A percentile compares a stretch with the other conserved stretches of the same genome.
Evolutionary conservation across 1,139 yeast species (phyloP).

Genomic region (Candida sojae): DNA sequence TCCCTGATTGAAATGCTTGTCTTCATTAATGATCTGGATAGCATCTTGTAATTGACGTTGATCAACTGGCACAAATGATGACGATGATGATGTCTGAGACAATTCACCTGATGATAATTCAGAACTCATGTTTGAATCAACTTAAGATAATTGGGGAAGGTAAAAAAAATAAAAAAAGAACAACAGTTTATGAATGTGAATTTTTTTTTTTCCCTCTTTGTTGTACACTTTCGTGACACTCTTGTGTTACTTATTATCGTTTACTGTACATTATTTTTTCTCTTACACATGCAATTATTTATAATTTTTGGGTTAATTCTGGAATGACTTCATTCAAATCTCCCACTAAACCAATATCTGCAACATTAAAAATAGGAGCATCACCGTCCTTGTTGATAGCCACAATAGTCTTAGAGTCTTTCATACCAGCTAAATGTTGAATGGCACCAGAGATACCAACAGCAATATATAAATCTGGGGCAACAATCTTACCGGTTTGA

Average conservation of each 20-base stretch:
- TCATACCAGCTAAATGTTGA: conserved; percentile 98
- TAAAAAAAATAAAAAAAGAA: neutral
- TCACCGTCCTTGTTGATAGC: conserved; percentile 95
- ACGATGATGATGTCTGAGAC: conserved; percentile 24
- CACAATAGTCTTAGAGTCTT: conserved; percentile 89
- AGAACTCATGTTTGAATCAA: conserved; percentile 1
- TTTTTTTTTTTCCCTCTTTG: neutral
- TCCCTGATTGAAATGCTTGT: conserved; percentile 58
- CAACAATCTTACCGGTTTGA: conserved; percentile 97
- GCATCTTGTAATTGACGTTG: conserved; percentile 33
- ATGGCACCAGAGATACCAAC: conserved; percentile 97
- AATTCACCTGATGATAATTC: conserved; percentile 4
- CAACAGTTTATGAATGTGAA: neutral
- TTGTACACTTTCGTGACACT: neutral
- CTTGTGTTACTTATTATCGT: neutral
- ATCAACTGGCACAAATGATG: conserved; percentile 47
- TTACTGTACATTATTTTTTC: neutral
- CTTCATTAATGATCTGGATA: conserved; percentile 79
- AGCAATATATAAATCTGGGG: conserved; percentile 92
- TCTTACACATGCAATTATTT: conserved; percentile 6
- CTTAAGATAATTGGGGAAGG: neutral
- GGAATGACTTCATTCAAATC: conserved; percentile 86
- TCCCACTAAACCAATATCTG: conserved; percentile 88
- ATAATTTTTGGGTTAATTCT: conserved; percentile 76
- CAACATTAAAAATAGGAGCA: conserved; percentile 89